Evolutionary conservation across 116 monocot species (phyloP), one percentile per base, ranked within the genome.

Genomic region (Trichopus zeylanicus): DNA sequence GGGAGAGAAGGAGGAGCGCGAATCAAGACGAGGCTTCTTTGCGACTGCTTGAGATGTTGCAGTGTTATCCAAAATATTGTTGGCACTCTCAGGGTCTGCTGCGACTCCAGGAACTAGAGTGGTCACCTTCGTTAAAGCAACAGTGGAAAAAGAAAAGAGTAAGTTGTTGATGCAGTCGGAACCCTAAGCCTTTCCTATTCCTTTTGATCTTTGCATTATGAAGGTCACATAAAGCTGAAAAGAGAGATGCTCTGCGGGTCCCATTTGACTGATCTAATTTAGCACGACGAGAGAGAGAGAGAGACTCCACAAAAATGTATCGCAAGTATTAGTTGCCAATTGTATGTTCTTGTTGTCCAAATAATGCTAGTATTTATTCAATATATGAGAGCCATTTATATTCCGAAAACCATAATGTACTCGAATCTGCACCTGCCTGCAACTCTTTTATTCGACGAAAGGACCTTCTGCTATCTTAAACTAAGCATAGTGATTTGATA

Each of bases 1-100:
- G 18, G 87, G 78, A 55, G 92, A 60, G 47, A 73, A 48, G 2
- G 92, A 71, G 20, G 92, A 71, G 9, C 72, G 81, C 0, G 83
- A 52, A 25, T 83, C 80, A 5, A 73, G n/a, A 21, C 87, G 77
- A 54, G 78, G 67, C 42, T 73, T 85, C 77, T 73, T 87, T 6
- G 62, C 12, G 13, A n/a, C 39, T n/a, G 67, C 25, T 55, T 72
- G 59, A 53, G 77, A 60, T 51, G 69, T 26, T 53, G 69, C 26
- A 46, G 48, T 65, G 19, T 48, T 27, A 6, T 71, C 59, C 64
- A 57, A 58, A 55, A 42, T 38, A 51, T 53, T 51, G 37, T 29
- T 69, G 20, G 49, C 25, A 49, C 73, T 67, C 72, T 68, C 72
- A n/a, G n/a, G n/a, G 60, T 46, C 35, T 27, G 62, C 78, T 63